Evolutionary conservation across 495 filamentous ascomycete genomes (phyloP), one percentile per base, ranked within the genome.

Genomic region (Margaritispora aquatica): DNA sequence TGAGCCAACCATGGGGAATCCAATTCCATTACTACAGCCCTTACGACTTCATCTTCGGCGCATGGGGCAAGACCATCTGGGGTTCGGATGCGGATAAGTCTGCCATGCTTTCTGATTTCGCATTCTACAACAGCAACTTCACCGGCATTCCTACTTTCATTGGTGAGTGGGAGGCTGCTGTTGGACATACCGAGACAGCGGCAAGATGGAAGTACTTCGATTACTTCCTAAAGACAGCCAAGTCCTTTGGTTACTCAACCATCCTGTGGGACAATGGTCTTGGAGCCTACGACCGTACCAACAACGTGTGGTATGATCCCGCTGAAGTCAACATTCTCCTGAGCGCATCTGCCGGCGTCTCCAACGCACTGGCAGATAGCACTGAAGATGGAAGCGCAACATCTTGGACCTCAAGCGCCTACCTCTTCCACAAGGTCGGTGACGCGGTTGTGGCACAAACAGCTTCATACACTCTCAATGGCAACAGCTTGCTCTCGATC

Each of bases 1-100:
- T 74, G 0, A 84, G 84, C 48, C 69, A 67, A 29, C 83, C 83
- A 2, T 86, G 77, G 69, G 82, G 80, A 3, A 72, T 86, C 49
- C 83, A 86, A 63, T 82, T 84, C 66, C 83, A 85, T 58, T 84
- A 84, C 64, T 86, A 85, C 67, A 78, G 75, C 50, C 84, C 83
- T 24, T 85, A 68, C 58, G 61, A 66, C n/a, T 71, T 68, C 46
- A 65, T 72, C 41, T 69, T 65, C 34, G 24, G 46, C 10, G 61
- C 59, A 13, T 70, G 61, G 60, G 82, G 84, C 27, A 83, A 83
- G 54, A 84, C 82, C 0, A 79, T 79, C 51, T 84, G 83, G 81
- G 81, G 82, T 19, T 77, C 76, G 4, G 77, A 75, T 27, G 65
- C 71, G 1, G 83, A 86, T 61, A 80, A 82, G 63, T 67, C 73